Evolutionary conservation across 2,329 filamentous ascomycete genomes (phyloP), one percentile per base, ranked within the genome.

Genomic region (Aspergillus fumigatus): DNA sequence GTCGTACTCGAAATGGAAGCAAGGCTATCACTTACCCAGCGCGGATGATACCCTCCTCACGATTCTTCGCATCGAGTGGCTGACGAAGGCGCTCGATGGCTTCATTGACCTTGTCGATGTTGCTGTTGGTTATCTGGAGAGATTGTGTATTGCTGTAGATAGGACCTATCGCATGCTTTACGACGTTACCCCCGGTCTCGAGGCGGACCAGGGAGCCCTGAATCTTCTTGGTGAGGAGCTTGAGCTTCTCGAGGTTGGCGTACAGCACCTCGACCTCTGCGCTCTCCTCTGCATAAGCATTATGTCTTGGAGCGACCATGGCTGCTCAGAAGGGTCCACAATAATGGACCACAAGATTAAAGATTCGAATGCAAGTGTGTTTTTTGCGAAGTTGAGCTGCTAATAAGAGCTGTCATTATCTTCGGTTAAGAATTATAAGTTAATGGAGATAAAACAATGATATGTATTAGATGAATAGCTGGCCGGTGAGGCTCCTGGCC

Each of bases 181-280:
- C 92, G 58, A 89, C 92, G 75, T 92, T 91, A 19, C 93, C 94
- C 53, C 90, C 95, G 40, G 88, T 85, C 67, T 97, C 92, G 35
- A 99, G 81, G 55, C 92, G 84, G 40, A 86, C 84, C 64, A 97
- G 82, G 52, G 90, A 96, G 27, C 89, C 88, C 74, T 96, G 89
- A 55, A 99, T 97, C 80, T 96, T 96, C 79, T 94, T 96, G 32
- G 92, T 96, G 71, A 97, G 83, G 69, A 91, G 86, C 58, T 92
- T 88, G 65, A 95, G 95, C 82, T 96, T 97, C 66, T 95, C 91
- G 60, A 97, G 85, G 63, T 86, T 86, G 55, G 85, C 84, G 62
- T 82, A 83, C 25, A 88, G 74, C 53, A 87, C 84, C 71, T 87
- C 84, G 45, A 87, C 85, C 73, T 88, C 85, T 6, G 85, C 85